Base-by-base conservation (phyloP, 441 rosid species). In the Euphorbia celastroides region DNA sequence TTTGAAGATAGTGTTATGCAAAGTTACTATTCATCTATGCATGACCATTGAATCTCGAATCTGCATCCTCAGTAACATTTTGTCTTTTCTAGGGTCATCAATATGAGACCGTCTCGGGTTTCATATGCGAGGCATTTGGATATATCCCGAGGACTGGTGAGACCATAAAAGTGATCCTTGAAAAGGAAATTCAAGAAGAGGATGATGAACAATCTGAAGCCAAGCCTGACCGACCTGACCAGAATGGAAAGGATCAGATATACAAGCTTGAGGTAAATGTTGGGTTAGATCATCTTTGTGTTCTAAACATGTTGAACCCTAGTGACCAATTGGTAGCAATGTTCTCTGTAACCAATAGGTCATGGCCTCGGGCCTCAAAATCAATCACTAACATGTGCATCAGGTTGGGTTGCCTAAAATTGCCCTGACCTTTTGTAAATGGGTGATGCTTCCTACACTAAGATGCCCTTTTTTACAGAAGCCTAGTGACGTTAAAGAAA, bases 71-170 rank as follows among this genome's bases (percentile, higher is more conserved):
- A 30, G 9, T 72, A 44, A 50, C 22, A 59, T 31, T 44, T 5
- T 50, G 28, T 62, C 55, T 23, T 63, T 44, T 30, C 41, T 66
- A 95, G 99, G 99, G 82, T 56, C 95, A 88, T 82, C 98, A 92
- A 75, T 95, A 92, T 20, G 98, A 95, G 89, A 92, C 98, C 16
- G 99, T 92, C 20, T 95, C 99, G 14, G 99, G 98, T 64, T 95
- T 87, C 74, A 77, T 95, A 60, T 92, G 99, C 2, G 99, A 95
- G 78, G 93, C 90, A 76, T 95, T 95, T 81, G 99, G 99, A 71
- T 95, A 90, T 70, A 95, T 95, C 68, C 99, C 98, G 46, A 82
- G 92, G 86, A 95, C 97, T 26, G 97, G 99, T 28, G 99, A 95
- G 81, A 87, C 84, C 66, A 74, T 95, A 68, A 88, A 81, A 63